Evolutionary conservation across 192 early-diverging fungal species (phyloP).

Genomic region (Coemansia sp.): DNA sequence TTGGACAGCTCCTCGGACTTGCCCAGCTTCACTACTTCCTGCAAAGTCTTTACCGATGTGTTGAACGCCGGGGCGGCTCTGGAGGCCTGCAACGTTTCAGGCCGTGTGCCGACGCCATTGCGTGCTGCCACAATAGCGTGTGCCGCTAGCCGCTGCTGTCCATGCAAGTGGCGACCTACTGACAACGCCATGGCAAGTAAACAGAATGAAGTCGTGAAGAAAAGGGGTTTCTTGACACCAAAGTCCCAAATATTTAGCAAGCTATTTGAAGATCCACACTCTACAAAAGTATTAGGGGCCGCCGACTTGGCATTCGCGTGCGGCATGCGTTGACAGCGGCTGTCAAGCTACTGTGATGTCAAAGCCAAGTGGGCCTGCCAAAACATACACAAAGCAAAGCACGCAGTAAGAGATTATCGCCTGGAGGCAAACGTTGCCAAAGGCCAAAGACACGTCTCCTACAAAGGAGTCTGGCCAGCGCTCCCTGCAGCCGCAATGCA

Average conservation of each 20-base stretch:
- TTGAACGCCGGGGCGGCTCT: slow-evolving; percentile 8
- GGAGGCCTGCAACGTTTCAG: neutral
- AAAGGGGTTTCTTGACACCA: neutral
- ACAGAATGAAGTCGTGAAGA: neutral
- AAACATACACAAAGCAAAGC: neutral
- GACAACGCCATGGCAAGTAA: neutral
- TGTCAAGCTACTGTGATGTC: neutral
- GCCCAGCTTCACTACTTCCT: slow-evolving; percentile 6
- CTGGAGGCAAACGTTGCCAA: neutral
- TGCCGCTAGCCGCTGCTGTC: neutral
- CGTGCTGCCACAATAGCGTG: neutral
- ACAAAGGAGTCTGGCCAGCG: neutral
- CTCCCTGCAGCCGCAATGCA: neutral
- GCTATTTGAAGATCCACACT: no score
- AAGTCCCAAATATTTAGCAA: no score
- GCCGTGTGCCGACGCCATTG: neutral
- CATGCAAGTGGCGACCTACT: neutral
- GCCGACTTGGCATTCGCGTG: no score
- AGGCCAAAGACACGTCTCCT: neutral
- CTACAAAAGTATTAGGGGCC: no score
- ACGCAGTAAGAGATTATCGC: neutral
- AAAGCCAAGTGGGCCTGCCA: neutral
- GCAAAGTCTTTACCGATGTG: slow-evolving; percentile 33
- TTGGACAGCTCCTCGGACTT: slow-evolving; percentile 26
- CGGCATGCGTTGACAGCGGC: no score